Evolutionary conservation across 2,329 filamentous ascomycete genomes (phyloP), one percentile per base, ranked within the genome.

Genomic region (Lecanoromycetidae sp.): DNA sequence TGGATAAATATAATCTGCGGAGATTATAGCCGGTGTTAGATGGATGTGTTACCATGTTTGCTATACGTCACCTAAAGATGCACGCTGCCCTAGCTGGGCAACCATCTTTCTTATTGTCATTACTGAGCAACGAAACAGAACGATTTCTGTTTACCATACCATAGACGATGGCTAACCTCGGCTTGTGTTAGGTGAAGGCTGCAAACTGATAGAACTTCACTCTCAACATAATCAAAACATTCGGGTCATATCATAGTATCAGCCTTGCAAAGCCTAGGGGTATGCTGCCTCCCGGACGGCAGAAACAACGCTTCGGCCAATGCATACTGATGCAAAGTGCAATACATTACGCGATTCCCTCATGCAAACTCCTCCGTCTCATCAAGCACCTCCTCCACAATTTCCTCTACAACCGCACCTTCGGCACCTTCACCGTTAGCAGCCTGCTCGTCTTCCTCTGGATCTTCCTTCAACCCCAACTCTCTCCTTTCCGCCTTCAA

Each of bases 341-440:
- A 30, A 43, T 34, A 19, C 20, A 13, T 26, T 32, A 12, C 27
- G 26, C 27, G 3, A 19, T 15, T n/a, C 22, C 34, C 29, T 33
- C 41, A 51, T 26, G 76, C 66, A 56, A 85, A 72, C 69, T 96
- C 91, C 73, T 96, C 91, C 49, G 73, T 82, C 76, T 95, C 84
- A 57, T 77, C 81, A 53, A 85, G 67, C 50, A 74, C 83, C 76
- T 95, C 84, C 57, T 87, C 82, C 55, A 86, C 79, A 57, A 74
- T 83, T 76, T 95, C 84, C 57, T 87, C 82, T 55, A 86, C 79
- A 57, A 86, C 82, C 71, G 90, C 84, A 68, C 96, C 91, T 54
- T 95, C 87, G 53, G 93, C 80, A 59, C 77, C 71, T 54, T 84
- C 71, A 54, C 79, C 84, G 66, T 84, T 77, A 56, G 78, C 77